Conservation (phyloP, 2,329 filamentous ascomycete species). For the Madurella fahalii region DNA sequence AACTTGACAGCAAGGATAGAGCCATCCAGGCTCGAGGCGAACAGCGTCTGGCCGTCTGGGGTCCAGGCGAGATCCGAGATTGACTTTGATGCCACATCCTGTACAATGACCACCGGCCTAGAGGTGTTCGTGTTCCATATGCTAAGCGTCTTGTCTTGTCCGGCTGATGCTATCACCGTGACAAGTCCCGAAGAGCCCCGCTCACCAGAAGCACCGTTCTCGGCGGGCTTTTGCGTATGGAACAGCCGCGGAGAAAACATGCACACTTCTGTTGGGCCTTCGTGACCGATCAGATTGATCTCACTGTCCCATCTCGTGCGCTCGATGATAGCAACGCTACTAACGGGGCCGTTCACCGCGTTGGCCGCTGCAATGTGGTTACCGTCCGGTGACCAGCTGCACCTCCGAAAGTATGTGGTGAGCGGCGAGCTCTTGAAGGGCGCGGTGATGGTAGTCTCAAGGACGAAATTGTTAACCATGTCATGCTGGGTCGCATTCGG, state of each 20-base stretch:
- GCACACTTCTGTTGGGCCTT: slow-evolving; percentile 94
- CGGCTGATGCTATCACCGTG: slow-evolving; percentile 93
- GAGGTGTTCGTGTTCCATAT: slow-evolving; percentile 98
- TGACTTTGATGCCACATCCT: slow-evolving; percentile 84
- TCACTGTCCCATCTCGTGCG: slow-evolving; percentile 91
- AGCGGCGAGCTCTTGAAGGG: slow-evolving; percentile 90
- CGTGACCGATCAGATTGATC: slow-evolving; percentile 95
- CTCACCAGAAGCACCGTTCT: slow-evolving; percentile 45
- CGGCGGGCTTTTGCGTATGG: slow-evolving; percentile 61
- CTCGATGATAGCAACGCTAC: slow-evolving; percentile 93
- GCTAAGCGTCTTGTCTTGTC: slow-evolving; percentile 92
- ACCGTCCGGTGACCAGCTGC: slow-evolving; percentile 96
- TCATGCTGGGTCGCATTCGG: slow-evolving; percentile 93
- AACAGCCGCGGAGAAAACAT: slow-evolving; percentile 94
- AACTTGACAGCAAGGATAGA: slow-evolving; percentile 80
- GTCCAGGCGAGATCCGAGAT: slow-evolving; percentile 94
- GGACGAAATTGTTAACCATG: slow-evolving; percentile 92
- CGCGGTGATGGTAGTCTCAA: slow-evolving; percentile 83
- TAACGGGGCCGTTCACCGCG: slow-evolving; percentile 94
- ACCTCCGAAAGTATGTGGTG: slow-evolving; percentile 93
- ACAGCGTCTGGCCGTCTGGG: slow-evolving; percentile 83
- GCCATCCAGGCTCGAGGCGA: slow-evolving; percentile 83
- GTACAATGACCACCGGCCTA: slow-evolving; percentile 81
- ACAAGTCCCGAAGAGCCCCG: slow-evolving; percentile 54
- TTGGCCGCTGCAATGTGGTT: slow-evolving; percentile 97